phyloP scores from a whole-genome alignment of 2,329 filamentous ascomycete genomes.

The Tolypocladium tundrense region DNA sequence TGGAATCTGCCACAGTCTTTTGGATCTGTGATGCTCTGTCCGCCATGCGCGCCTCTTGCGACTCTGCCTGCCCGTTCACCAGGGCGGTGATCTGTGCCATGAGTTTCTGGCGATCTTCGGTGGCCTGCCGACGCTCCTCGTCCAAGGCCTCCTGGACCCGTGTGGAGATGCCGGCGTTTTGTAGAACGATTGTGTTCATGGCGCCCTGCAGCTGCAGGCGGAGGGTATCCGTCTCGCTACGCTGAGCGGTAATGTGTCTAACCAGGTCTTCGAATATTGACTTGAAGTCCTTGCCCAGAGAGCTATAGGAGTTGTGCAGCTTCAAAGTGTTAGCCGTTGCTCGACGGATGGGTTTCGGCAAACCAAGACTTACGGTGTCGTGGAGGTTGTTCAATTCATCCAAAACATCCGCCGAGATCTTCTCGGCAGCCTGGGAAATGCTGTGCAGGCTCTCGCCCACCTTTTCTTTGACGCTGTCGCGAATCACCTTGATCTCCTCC shows the following conservation, averaged over 20 bases:
- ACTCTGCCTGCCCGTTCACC: constrained; percentile 62
- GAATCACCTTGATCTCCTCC: constrained; percentile 82
- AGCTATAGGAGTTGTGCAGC: constrained; percentile 75
- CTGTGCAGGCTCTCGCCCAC: constrained; percentile 78
- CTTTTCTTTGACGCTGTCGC: constrained; percentile 77
- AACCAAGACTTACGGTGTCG: constrained; percentile 37
- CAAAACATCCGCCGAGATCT: constrained; percentile 82
- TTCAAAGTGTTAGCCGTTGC: constrained; percentile 20
- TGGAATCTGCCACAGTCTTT: constrained; percentile 52
- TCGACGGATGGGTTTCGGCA: not conserved
- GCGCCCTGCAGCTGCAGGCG: constrained; percentile 62
- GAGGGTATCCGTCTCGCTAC: constrained; percentile 63
- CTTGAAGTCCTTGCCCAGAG: constrained; percentile 79
- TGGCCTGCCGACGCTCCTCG: constrained; percentile 65
- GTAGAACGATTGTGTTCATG: constrained; percentile 55
- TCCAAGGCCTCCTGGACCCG: constrained; percentile 60
- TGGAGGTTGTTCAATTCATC: constrained; percentile 80
- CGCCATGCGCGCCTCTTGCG: constrained; percentile 61
- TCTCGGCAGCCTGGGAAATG: constrained; percentile 73
- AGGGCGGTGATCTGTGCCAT: constrained; percentile 69
- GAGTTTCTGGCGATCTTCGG: constrained; percentile 63
- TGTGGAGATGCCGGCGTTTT: constrained; percentile 56
- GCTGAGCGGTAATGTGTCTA: constrained; percentile 64
- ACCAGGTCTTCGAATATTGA: constrained; percentile 72
- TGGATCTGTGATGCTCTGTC: constrained; percentile 53